Evolutionary conservation across 345 rosid species (phyloP), one percentile per base, ranked within the genome.

Genomic region (Angophora floribunda): DNA sequence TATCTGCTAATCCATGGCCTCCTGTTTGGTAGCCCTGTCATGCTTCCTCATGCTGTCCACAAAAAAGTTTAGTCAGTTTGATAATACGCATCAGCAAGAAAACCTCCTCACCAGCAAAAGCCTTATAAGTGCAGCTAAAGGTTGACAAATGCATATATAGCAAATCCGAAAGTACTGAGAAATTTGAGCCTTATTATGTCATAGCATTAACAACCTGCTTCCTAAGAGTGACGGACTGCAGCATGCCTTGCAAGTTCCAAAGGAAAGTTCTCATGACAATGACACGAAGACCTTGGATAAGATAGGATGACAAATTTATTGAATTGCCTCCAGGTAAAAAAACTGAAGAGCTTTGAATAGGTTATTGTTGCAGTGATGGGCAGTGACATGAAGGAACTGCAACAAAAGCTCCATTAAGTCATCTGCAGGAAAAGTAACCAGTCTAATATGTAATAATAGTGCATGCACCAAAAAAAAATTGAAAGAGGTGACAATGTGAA

Each of bases 1-100:
- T 11, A 97, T 94, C 93, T 97, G 99, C 93, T 96, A 98, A 93
- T 97, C 99, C 99, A 95, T 97, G 89, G 99, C 99, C 90, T 96
- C 99, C 57, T 96, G 99, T 93, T 96, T 97, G 78, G 98, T 96
- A 88, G 99, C 98, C 88, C 98, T 93, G 92, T 95, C 99, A 92
- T 97, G 99, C 91, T 96, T 98, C 91, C 95, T 94, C 99, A 96
- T 95, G 91, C 99, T 97, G 93, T 53, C 87, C 2, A 10, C 21
- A 2, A 30, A 30, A 67, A 30, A 7, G 44, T 30, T 67, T 8
- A 13, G 79, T 67, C 44, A 24, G 65, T 57, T 24, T 57, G 65
- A 57, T 24, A 57, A 24, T 24, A 57, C 28, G 24, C 28, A 0
- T 30, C 79, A 30, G 79, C 44, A 67, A 67, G 79, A 30, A 67